Evolutionary conservation across 1,139 yeast species (phyloP), one percentile per base, ranked within the genome.

Genomic region (Geotrichum cucujoidarum): DNA sequence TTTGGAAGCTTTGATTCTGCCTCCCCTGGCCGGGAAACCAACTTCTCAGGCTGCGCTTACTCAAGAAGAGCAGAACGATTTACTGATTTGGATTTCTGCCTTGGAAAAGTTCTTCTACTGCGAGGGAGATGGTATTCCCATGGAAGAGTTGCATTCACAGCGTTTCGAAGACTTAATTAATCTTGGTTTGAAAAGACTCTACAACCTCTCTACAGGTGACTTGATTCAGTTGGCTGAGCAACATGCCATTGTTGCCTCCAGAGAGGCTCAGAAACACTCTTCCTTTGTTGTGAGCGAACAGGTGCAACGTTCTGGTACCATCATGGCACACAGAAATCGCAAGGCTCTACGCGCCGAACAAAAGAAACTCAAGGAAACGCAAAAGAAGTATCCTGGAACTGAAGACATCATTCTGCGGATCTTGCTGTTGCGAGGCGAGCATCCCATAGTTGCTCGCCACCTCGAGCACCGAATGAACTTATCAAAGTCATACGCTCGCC

Each of bases 101-200:
- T 67, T 86, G 32, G 66, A 78, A 47, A 88, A 81, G 53, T 87
- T 86, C 62, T 87, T 88, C 67, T 80, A 87, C 61, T 82, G 85
- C 59, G 82, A 78, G 49, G 95, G 95, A 0, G 83, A 83, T 45
- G 95, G 95, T 0, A 94, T 94, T 0, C 77, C 89, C 0, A 60
- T 85, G 35, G 80, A 76, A 54, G 78, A 76, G 10, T 67, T 87
- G 58, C 82, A 81, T 54, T 78, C 79, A 49, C 78, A 75, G 42
- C 76, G 76, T 35, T 85, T 83, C 61, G 88, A 83, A 61, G 76
- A 81, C 31, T 46, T 49, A 16, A 64, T 86, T 21, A 24, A 6
- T 24, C 66, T 82, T 53, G 67, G 83, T 20, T 71, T 85, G 17
- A 87, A 90, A 1, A 80, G 76, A 0, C 80, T 78, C 60, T 85